phyloP scores from a whole-genome alignment of 2,329 filamentous ascomycete species.

The Alternaria viburni region DNA sequence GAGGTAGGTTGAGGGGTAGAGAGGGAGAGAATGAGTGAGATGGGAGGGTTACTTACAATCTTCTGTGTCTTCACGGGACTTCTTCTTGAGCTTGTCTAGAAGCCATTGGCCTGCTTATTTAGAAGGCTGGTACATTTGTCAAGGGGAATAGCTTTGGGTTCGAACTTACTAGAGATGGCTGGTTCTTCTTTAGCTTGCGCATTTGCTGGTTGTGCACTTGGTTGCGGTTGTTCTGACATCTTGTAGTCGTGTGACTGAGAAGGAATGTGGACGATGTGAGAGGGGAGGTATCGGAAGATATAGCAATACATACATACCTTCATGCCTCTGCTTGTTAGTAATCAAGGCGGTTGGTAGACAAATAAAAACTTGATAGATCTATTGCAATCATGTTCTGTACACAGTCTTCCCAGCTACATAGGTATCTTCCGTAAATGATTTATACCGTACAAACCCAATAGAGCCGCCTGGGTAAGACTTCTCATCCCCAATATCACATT shows the following conservation, averaged over 20 bases:
- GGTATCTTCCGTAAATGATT: not conserved
- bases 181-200: not conserved
- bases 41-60: not conserved
- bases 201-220: not conserved
- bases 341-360: not conserved
- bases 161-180: not conserved
- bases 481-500: fast-evolving
- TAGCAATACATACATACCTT: not conserved
- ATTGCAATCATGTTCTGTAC: fast-evolving
- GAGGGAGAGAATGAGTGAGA: too few species aligned
- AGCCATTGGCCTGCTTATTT: not conserved
- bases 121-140: not conserved
- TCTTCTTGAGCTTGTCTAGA: not conserved
- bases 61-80: not conserved
- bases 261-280: not conserved
- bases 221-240: not conserved
- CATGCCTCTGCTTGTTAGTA: not conserved
- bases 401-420: not conserved
- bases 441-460: not conserved
- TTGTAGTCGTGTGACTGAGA: fast-evolving
- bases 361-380: not conserved
- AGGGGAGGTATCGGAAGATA: not conserved
- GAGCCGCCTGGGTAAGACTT: not conserved
- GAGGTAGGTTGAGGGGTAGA: too few species aligned
- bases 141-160: not conserved